A percentile compares a stretch with the other conserved stretches of the same genome.
Evolutionary conservation across 306 rosid genomes (phyloP).

Genomic region (Vachellia collinsii): DNA sequence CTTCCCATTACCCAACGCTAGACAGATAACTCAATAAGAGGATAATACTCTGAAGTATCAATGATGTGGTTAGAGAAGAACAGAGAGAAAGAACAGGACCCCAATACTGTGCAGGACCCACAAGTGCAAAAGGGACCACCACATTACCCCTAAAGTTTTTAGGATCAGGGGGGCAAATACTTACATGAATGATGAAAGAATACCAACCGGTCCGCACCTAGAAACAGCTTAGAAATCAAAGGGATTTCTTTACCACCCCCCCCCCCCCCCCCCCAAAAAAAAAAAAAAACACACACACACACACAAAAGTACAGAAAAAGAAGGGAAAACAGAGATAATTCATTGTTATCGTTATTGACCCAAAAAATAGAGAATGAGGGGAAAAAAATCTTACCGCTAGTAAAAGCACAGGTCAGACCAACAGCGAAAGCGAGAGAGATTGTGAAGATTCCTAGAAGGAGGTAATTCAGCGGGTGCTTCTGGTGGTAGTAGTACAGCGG

Average conservation of each 20-base stretch:
- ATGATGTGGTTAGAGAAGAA: not conserved
- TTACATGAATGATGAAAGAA: not conserved
- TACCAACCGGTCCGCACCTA: not conserved
- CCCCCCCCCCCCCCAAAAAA: too few relatives aligned
- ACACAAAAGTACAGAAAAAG: not conserved
- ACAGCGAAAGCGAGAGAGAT: constrained; percentile 63
- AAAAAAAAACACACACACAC: too few relatives aligned
- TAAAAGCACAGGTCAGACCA: constrained; percentile 86
- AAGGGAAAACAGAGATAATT: not conserved
- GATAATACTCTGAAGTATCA: not conserved
- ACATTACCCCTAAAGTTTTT: not conserved
- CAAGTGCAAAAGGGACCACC: not conserved
- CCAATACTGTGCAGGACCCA: not conserved
- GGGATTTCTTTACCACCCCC: not conserved
- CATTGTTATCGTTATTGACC: constrained; percentile 47
- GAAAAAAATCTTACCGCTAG: constrained; percentile 53
- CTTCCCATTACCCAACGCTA: not conserved
- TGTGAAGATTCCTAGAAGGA: constrained; percentile 76
- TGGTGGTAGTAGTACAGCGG: constrained; percentile 70
- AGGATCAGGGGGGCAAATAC: not conserved
- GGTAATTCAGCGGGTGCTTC: constrained; percentile 81
- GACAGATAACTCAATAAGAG: not conserved
- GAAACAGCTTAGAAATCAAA: not conserved
- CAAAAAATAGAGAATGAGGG: not conserved
- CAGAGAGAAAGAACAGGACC: not conserved